Percentiles rank a stretch among this genome's conserved stretches.
These are phyloP conservation scores for Pseudocercospora cruenta DNA, from an alignment of 2,329 filamentous ascomycete genomes.

Conservation along the genomic window DNA sequence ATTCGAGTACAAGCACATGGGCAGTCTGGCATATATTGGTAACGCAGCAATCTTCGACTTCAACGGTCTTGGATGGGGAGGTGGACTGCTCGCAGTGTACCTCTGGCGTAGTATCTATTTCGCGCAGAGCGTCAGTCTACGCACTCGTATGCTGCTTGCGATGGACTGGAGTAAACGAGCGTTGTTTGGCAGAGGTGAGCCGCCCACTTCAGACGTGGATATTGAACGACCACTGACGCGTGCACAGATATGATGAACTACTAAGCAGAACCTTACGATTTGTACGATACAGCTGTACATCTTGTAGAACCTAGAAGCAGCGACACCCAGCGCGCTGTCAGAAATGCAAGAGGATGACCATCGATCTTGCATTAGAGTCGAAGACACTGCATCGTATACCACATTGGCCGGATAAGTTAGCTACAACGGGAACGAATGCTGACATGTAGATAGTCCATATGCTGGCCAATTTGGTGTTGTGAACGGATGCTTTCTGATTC, in stretches of 20 bases:
- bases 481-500: too few relatives aligned
- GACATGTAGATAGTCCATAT: too few relatives aligned
- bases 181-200: slow-evolving; percentile 89
- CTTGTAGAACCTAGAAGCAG: neutral
- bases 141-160: slow-evolving; percentile 83
- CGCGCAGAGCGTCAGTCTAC: slow-evolving; percentile 91
- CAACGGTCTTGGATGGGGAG: slow-evolving; percentile 72
- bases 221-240: slow-evolving; percentile 20
- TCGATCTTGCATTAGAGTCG: neutral
- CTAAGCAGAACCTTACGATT: slow-evolving; percentile 18
- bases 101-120: slow-evolving; percentile 97
- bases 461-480: too few relatives aligned
- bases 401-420: too few relatives aligned
- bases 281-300: slow-evolving; percentile 11
- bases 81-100: slow-evolving; percentile 90
- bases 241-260: slow-evolving; percentile 41
- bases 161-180: slow-evolving; percentile 99
- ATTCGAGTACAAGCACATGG: slow-evolving; percentile 91
- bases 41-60: slow-evolving; percentile 96
- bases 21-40: slow-evolving; percentile 90
- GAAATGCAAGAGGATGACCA: neutral
- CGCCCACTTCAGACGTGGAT: neutral
- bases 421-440: too few relatives aligned
- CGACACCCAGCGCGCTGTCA: neutral
- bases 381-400: neutral